phyloP scores from a whole-genome alignment of 73 alveolate genomes.

The Uronychia binucleata region DNA sequence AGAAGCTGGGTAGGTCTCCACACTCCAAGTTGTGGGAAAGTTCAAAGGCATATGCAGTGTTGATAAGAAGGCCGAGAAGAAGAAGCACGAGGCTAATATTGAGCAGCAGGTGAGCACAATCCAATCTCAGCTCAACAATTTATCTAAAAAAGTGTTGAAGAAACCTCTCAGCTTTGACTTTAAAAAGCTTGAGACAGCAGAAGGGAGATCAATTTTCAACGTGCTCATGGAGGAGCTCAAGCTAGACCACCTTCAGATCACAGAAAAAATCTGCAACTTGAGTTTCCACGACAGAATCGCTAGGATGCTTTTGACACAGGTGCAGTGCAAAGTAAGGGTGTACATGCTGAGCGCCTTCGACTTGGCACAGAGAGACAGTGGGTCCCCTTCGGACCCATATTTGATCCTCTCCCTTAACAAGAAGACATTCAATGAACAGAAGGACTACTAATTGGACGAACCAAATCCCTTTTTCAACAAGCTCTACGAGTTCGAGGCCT shows the following conservation, averaged over 20 bases:
- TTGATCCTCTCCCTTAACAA: conserved; percentile 81
- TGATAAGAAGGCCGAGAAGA: conserved; percentile 13
- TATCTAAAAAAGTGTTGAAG: conserved; percentile 4
- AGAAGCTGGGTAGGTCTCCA: conserved; percentile 51
- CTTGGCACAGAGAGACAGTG: conserved; percentile 90
- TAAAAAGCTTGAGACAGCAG: conserved; percentile 40
- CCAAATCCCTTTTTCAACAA: conserved; percentile 90
- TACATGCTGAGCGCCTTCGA: conserved; percentile 85
- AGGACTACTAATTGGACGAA: conserved; percentile 69
- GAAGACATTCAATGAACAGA: conserved; percentile 75
- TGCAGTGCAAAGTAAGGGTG: conserved; percentile 78
- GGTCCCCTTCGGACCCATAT: conserved; percentile 96
- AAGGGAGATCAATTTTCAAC: conserved; percentile 44
- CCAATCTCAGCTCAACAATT: conserved; percentile 7
- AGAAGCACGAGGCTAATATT: conserved; percentile 8
- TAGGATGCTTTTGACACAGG: conserved; percentile 52
- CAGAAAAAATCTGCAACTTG: conserved; percentile 38
- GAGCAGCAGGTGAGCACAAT: conserved; percentile 24
- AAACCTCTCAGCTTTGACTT: conserved; percentile 38
- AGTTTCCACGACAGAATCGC: conserved; percentile 43
- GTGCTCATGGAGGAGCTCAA: conserved; percentile 25
- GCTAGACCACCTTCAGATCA: conserved; percentile 27
- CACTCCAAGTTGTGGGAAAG: conserved; percentile 41
- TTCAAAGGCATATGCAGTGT: conserved; percentile 66
- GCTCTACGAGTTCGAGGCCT: conserved; percentile 72